Evolutionary conservation across 768 basidiomycete species (phyloP), one percentile per base, ranked within the genome.

Genomic region (Hericium coralloides): DNA sequence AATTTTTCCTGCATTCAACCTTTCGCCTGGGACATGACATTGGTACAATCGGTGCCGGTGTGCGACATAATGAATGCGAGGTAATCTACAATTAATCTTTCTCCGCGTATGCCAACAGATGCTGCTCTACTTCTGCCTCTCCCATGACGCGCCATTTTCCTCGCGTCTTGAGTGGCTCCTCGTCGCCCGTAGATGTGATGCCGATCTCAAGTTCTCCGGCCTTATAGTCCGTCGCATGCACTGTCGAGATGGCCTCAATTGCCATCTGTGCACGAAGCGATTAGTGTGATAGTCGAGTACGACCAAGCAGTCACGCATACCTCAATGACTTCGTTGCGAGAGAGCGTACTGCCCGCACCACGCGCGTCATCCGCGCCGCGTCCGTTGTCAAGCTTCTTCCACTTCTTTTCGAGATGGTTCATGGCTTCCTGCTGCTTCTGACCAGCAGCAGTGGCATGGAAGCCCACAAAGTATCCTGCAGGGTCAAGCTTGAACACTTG

Each of bases 381-480:
- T 15, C 89, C 89, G 22, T 79, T 80, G 65, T 91, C 86, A 31
- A 93, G 76, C 70, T 93, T 93, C 78, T 98, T 99, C 95, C 93
- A 98, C 70, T 92, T 92, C 76, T 98, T 98, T 76, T 99, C 97
- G 47, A 99, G 78, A 67, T 93, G 89, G 70, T 98, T 98, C 85
- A 95, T 97, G 1, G 92, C 94, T 68, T 99, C 97, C 67, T 97
- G 95, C 66, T 98, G 97, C 66, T 99, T 98, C 70, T 91, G 89
- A 0, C 97, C 97, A 2, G 95, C 88, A 0, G 95, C 85, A 2
- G 95, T 95, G 9, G 97, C 97, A 64, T 98, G 95, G 76, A 95
- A 98, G 0, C 97, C 97, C 48, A 97, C 92, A 69, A 95, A 99
- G 74, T 97, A 98, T 4, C 97, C 97, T 2, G 97, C 97, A 12